Base-by-base conservation (phyloP, 768 basidiomycete species). In the Psilocybe sp. region DNA sequence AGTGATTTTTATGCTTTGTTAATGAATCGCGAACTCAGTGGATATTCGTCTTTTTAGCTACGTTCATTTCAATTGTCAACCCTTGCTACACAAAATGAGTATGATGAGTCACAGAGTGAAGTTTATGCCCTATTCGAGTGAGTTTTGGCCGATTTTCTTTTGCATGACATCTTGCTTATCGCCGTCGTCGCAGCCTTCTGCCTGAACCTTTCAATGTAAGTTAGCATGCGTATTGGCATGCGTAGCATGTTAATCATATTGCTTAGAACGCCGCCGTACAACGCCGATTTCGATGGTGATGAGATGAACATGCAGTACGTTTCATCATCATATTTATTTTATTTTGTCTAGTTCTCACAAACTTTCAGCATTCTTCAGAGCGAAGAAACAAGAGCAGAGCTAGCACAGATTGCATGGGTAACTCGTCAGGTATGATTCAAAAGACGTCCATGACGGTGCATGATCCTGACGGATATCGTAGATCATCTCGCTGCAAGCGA, bases 281-380 rank as follows among this genome's bases (percentile, higher is more conserved):
- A 99, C 61, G 97, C 97, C 65, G 97, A 99, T 72, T 99, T 98
- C 71, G 97, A 98, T 63, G 97, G 97, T 58, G 97, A 98, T 63
- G 97, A 99, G 68, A 99, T 98, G 97, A 98, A 99, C 73, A 91
- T 98, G 89, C 97, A 98, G 93, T 96, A 80, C 43, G 91, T 85
- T 33, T 1, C 20, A 44, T 14, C n/a, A 28, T 31, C 15, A 37
- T 28, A 11, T 13, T 43, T n/a, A n/a, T 19, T 20, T 39, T 10
- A 16, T 20, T 16, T 31, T 31, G 9, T 36, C 15, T 33, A 15
- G 13, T 16, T 57, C 40, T 51, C 40, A 41, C 56, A 47, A 47
- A 31, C 39, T 51, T 44, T 32, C 60, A 97, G 93, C 66, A 86
- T 99, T 35, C 97, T 97, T 19, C 97, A 99, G 65, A 94, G 91